A percentile compares a stretch with the other conserved stretches of the same genome.
These are phyloP conservation scores for Zanthoxylum bungeanum DNA, from an alignment of 345 rosid species.

Conservation along the genomic window DNA sequence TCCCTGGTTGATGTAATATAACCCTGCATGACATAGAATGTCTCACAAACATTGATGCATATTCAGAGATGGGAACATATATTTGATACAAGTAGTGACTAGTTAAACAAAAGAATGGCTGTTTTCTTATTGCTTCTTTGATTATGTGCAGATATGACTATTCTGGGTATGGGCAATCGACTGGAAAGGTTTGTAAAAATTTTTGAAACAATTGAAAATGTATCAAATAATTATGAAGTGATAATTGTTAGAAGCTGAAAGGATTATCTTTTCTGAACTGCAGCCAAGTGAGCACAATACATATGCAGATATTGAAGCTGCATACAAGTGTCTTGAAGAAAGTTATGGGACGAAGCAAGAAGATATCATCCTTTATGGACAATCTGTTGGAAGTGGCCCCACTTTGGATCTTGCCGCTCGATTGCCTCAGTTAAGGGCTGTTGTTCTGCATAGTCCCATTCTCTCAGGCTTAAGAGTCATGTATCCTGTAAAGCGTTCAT, in stretches of 20 bases:
- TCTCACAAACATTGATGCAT: background rate
- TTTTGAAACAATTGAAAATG: background rate
- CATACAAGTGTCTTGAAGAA: constrained; percentile 89
- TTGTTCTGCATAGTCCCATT: constrained; percentile 94
- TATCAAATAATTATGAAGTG: background rate
- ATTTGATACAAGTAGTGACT: background rate
- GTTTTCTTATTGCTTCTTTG: constrained; percentile 12
- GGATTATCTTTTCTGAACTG: constrained; percentile 16
- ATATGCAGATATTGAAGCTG: constrained; percentile 98
- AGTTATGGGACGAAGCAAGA: constrained; percentile 84
- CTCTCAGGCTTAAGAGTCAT: constrained; percentile 95
- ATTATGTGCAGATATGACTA: constrained; percentile 79
- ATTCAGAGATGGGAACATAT: background rate
- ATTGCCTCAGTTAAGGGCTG: constrained; percentile 73
- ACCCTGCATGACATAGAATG: background rate
- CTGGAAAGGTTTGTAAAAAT: constrained; percentile 83
- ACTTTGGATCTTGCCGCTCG: constrained; percentile 89
- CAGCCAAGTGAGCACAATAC: constrained; percentile 99
- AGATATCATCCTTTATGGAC: constrained; percentile 91
- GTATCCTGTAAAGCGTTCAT: constrained; percentile 95
- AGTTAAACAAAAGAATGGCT: background rate
- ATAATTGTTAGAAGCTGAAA: constrained; percentile 13
- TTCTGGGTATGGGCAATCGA: constrained; percentile 93
- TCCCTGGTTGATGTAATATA: background rate
- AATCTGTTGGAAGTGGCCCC: constrained; percentile 99